Base-by-base conservation (phyloP, 2,329 filamentous ascomycete species). In the Xylariaceae sp. region DNA sequence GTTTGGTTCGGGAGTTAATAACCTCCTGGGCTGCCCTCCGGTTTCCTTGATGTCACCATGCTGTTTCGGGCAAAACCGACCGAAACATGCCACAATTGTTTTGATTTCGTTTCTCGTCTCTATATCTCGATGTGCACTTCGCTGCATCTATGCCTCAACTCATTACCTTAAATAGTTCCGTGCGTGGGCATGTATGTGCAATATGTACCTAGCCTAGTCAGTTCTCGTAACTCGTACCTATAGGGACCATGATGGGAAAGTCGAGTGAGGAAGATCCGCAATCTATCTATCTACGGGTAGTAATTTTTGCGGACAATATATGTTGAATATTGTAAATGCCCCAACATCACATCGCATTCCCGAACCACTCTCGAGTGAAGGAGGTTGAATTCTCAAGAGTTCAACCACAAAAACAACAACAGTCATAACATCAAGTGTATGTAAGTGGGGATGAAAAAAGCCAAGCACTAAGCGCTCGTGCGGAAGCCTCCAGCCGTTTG, bases 1-100 rank as follows among this genome's bases (percentile, higher is more conserved):
- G 43, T 29, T 55, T 46, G 52, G 54, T 57, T 56, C 57, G 60
- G 57, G 57, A 57, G 54, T 62, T 55, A 44, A 55, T 56, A 51
- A 52, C 51, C 57, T 62, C 53, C 54, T 40, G 42, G 41, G 54
- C 44, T 41, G 57, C 48, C 54, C 57, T 55, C 57, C 57, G 44
- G 60, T 62, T 62, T 42, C 60, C 37, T 60, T 42, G 54, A 62
- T 62, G 57, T 52, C 41, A 62, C 60, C 57, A 58, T 60, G 57
- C 60, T 62, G 60, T 62, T 57, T 62, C 60, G 60, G 60, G 52
- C 57, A 52, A 58, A 54, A 57, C 57, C 57, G 60, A 59, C 60
- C 60, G 60, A 56, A n/a, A 57, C 32, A 37, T 62, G 53, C 52
- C 60, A 54, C 57, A 60, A 49, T 60, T 54, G 57, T 54, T 62